Evolutionary conservation across 805 yeast genomes (phyloP).

Genomic region (Starmera amethionina): DNA sequence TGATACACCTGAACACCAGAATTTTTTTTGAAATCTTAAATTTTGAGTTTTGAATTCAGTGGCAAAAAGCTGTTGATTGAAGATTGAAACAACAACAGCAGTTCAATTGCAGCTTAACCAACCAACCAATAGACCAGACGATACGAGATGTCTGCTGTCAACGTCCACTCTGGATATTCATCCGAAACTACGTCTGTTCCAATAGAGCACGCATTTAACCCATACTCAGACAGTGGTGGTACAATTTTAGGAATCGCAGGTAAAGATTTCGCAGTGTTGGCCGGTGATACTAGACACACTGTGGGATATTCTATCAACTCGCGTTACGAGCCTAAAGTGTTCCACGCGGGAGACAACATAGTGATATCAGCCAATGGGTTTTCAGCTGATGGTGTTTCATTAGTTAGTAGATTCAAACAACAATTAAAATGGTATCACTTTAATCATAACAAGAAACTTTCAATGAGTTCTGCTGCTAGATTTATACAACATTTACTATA

Average conservation of each 20-base stretch:
- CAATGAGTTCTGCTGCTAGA: slow-evolving; percentile 74
- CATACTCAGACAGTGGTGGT: slow-evolving; percentile 94
- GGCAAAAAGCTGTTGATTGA: too few species aligned
- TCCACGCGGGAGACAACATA: slow-evolving; percentile 79
- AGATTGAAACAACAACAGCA: not conserved
- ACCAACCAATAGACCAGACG: not conserved
- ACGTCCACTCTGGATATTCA: slow-evolving; percentile 60
- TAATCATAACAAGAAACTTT: slow-evolving; percentile 66
- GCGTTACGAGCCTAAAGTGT: slow-evolving; percentile 84
- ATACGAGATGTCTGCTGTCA: slow-evolving; percentile 16
- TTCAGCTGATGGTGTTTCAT: slow-evolving; percentile 88
- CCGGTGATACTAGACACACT: slow-evolving; percentile 97
- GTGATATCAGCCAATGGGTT: slow-evolving; percentile 91
- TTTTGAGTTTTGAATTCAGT: too few species aligned
- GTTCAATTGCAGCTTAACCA: not conserved
- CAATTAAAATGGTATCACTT: slow-evolving; percentile 86
- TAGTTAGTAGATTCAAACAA: slow-evolving; percentile 61
- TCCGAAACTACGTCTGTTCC: slow-evolving; percentile 47
- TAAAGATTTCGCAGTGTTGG: slow-evolving; percentile 90
- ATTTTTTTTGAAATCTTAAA: too few species aligned
- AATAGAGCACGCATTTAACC: slow-evolving; percentile 87
- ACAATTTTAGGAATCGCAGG: slow-evolving; percentile 97
- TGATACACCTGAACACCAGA: too few species aligned
- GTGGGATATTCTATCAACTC: slow-evolving; percentile 91
- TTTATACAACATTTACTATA: slow-evolving; percentile 82